Evolutionary conservation across 805 yeast species (phyloP).

Genomic region (Kodamaea leandrae): DNA sequence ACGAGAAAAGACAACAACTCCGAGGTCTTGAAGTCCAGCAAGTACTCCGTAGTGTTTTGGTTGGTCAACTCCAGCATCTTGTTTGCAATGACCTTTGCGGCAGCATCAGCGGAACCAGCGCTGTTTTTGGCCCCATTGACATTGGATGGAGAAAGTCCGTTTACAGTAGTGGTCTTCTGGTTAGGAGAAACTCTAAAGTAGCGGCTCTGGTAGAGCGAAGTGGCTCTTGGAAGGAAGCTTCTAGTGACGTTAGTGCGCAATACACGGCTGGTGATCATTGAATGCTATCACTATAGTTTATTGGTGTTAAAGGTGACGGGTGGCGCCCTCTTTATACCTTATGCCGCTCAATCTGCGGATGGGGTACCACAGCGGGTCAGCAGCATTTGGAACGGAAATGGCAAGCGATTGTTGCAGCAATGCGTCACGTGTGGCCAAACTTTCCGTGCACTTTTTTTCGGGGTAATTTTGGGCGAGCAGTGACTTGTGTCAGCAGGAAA

Average conservation of each 20-base stretch:
- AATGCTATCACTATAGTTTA: too few relatives aligned
- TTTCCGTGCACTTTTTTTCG: background rate
- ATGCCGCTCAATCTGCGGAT: background rate
- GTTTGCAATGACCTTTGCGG: background rate
- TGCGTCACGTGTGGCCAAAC: background rate
- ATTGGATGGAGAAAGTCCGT: conserved; percentile 6
- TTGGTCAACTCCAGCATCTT: conserved; percentile 2
- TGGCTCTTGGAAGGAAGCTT: background rate
- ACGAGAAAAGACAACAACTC: conserved; percentile 64
- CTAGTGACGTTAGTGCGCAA: conserved; percentile 4
- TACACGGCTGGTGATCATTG: conserved; percentile 6
- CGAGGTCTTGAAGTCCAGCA: conserved; percentile 50
- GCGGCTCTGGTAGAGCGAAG: conserved; percentile 1
- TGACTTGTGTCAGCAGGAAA: too few relatives aligned
- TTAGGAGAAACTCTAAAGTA: conserved; percentile 23
- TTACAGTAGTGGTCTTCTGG: conserved; percentile 18
- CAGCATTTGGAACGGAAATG: conserved; percentile 3
- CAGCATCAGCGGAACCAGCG: background rate
- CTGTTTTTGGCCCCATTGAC: conserved; percentile 2
- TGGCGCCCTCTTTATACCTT: background rate
- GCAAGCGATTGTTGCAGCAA: conserved; percentile 1
- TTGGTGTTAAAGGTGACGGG: background rate
- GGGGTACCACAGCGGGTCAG: background rate
- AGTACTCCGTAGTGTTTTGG: conserved; percentile 26
- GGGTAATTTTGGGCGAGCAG: background rate